Evolutionary conservation across 73 alveolate genomes (phyloP).

Genomic region (Paramecium bursaria): DNA sequence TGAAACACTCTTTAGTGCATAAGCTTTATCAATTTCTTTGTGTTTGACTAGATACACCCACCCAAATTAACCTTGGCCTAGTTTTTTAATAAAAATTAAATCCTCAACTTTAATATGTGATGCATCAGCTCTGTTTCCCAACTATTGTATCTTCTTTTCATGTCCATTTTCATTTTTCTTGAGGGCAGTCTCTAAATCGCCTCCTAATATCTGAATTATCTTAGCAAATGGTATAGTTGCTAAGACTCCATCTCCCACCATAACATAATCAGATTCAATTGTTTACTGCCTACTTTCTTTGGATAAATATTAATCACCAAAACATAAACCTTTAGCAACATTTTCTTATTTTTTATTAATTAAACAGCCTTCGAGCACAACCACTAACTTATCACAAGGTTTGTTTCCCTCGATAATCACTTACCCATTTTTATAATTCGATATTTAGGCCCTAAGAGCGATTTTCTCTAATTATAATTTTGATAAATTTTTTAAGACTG

Average conservation of each 20-base stretch:
- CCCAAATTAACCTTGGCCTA: constrained; percentile 78
- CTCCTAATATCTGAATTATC: constrained; percentile 47
- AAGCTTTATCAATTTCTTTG: constrained; percentile 63
- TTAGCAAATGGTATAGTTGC: constrained; percentile 12
- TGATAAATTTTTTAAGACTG: constrained; percentile 57
- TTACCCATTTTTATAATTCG: constrained; percentile 64
- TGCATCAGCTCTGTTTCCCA: constrained; percentile 53
- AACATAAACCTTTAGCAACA: constrained; percentile 45
- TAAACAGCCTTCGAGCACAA: constrained; percentile 65
- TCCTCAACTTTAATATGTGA: constrained; percentile 58
- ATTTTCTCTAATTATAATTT: constrained; percentile 71
- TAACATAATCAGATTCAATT: constrained; percentile 34
- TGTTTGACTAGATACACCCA: constrained; percentile 76
- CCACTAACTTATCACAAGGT: constrained; percentile 64
- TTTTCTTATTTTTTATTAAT: constrained; percentile 45
- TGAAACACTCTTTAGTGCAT: constrained; percentile 79
- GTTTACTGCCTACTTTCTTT: constrained; percentile 27
- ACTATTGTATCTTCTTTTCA: constrained; percentile 52
- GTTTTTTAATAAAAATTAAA: constrained; percentile 56
- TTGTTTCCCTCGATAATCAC: constrained; percentile 59
- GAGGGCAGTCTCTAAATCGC: constrained; percentile 62
- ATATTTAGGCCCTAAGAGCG: constrained; percentile 62
- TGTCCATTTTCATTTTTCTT: constrained; percentile 65
- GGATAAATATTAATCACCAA: constrained; percentile 54
- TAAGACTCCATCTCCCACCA: constrained; percentile 46